Evolutionary conservation across 2,329 filamentous ascomycete species (phyloP), one percentile per base, ranked within the genome.

Genomic region (Mycocentrospora acerina): DNA sequence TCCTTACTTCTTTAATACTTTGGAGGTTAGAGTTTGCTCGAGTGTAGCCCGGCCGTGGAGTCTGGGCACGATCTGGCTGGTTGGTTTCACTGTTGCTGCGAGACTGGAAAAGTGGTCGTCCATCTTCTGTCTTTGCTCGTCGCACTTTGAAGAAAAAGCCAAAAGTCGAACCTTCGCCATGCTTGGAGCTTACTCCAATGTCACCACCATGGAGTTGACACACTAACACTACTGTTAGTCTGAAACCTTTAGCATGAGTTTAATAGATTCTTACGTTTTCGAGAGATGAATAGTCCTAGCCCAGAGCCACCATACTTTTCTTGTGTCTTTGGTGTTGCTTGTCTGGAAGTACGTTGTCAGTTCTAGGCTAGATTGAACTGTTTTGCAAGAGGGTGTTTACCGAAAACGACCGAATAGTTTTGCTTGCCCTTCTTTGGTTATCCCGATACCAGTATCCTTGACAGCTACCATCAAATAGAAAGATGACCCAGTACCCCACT

Each of bases 391-490:
- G 10, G 12, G 13, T 9, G 14, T 59, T 31, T 66, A 70, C 43
- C 63, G 55, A 35, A 72, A 73, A 2, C 70, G 58, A 32, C 71
- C 67, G 30, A 73, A 73, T 0, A 73, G 52, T 32, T 66, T 69
- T 26, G 56, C 57, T 42, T 73, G 68, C 4, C 64, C 63, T 11
- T 71, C 62, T 12, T 45, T 39, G 33, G 55, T 65, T 37, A 74
- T 73, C 2, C 71, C 71, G 19, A 71, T 72, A 5, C 51, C 66
- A 15, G 67, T 69, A 32, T 73, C 71, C 34, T 65, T 67, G 13
- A 73, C 68, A 3, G 70, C 69, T 2, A 73, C 63, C 64, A 71
- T 67, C n/a, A 73, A 52, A 40, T 71, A 73, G 7, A 72, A 37
- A 2, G 55, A 29, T 1, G 63, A 53, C 2, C 70, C 69, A 4